A percentile compares a stretch with the other conserved stretches of the same genome.
These are phyloP conservation scores for Phytophthora fragariae DNA, from an alignment of 352 stramenopile genomes.

Conservation along the genomic window DNA sequence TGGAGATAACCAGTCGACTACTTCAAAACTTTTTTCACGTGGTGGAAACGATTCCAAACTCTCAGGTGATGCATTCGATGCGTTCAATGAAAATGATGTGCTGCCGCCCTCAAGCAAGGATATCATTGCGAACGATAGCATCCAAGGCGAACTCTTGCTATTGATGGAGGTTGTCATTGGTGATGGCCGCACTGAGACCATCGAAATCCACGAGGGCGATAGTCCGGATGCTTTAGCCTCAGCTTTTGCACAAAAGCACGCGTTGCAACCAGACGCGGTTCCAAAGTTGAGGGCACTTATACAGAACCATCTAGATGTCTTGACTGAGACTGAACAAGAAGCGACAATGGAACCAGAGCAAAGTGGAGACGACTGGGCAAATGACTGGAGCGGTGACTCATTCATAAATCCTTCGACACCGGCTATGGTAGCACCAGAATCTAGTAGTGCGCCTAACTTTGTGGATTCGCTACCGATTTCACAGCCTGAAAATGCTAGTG, in stretches of 20 bases:
- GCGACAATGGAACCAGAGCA: conserved; percentile 8
- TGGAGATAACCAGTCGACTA: conserved; percentile 9
- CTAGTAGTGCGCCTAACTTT: not conserved
- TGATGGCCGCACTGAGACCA: conserved; percentile 71
- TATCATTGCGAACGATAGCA: not conserved
- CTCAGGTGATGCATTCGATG: conserved; percentile 5
- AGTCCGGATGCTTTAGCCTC: conserved; percentile 51
- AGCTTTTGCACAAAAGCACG: conserved; percentile 60
- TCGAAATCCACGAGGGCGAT: conserved; percentile 70
- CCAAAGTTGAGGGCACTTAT: conserved; percentile 67
- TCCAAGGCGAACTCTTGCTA: conserved; percentile 57
- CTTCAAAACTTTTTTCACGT: conserved; percentile 19
- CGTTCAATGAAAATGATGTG: conserved; percentile 6
- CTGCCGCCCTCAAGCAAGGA: not conserved
- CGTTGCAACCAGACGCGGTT: conserved; percentile 56
- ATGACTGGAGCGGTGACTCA: conserved; percentile 10
- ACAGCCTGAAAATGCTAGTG: conserved; percentile 4
- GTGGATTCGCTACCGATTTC: not conserved
- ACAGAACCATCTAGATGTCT: conserved; percentile 57
- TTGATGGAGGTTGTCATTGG: conserved; percentile 84
- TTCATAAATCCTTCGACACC: conserved; percentile 9
- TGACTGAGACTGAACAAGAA: conserved; percentile 43
- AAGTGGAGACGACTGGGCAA: conserved; percentile 20
- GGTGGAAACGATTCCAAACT: conserved; percentile 6
- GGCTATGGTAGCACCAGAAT: not conserved